Conservation (phyloP, 2,329 filamentous ascomycete genomes). For the Dactylellina sp. region DNA sequence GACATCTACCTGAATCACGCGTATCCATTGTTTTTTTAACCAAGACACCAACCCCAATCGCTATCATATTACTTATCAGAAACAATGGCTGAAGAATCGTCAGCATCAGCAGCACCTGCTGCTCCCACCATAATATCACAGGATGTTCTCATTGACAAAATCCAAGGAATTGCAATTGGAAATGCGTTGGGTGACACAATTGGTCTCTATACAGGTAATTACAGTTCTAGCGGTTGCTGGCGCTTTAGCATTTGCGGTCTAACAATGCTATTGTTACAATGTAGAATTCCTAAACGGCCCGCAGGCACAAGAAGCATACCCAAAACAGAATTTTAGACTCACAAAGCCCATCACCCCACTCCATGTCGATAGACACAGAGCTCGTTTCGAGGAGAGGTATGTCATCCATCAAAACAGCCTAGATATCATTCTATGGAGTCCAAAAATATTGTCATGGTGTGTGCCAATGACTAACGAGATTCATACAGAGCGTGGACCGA, state of each 20-base stretch:
- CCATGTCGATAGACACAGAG: conserved; percentile 66
- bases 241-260: too few relatives aligned
- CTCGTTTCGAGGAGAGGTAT: conserved; percentile 63
- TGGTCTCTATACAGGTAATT: conserved; percentile 67
- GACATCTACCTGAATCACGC: too few relatives aligned
- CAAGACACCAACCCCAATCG: neutral
- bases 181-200: conserved; percentile 70
- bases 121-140: conserved; percentile 61
- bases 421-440: neutral
- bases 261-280: conserved; percentile 16
- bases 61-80: neutral
- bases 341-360: conserved; percentile 64
- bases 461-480: too few relatives aligned
- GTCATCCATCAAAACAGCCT: conserved; percentile 15
- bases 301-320: conserved; percentile 63
- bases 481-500: conserved; percentile 67
- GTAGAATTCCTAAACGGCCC: conserved; percentile 66
- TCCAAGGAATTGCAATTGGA: conserved; percentile 67
- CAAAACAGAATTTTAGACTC: conserved; percentile 64
- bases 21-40: neutral
- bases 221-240: neutral
- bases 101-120: conserved; percentile 53
- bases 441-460: too few relatives aligned
- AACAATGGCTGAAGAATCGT: conserved; percentile 24
- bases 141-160: conserved; percentile 62